Base-by-base conservation (phyloP, 2,329 filamentous ascomycete genomes). In the Clarireedia paspali region DNA sequence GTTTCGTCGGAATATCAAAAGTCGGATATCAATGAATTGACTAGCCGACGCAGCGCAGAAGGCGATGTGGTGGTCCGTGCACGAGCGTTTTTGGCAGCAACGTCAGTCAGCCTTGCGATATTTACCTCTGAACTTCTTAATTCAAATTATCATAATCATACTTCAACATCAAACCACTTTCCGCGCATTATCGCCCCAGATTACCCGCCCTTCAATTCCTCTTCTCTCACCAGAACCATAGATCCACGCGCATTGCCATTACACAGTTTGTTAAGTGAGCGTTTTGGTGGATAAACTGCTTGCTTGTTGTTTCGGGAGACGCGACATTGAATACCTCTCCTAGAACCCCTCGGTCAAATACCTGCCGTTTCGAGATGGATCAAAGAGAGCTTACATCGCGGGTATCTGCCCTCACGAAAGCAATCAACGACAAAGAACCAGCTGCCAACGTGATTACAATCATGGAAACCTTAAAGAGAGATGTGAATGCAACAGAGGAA, bases 401-500 rank as follows among this genome's bases (percentile, higher is more conserved):
- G 34, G 56, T 70, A 39, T 63, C 65, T 74, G 83, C 86, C 68
- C 80, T 97, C 67, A 82, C 81, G 65, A 96, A 95, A 75, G 89
- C 89, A 24, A 78, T 89, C 45, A 76, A 78, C 47, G 83, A 84
- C 56, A 88, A 88, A 67, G 89, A 95, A 67, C 83, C 91, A 4
- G 69, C 88, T 26, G 73, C 84, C 42, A 87, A 82, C 59, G 80
- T 95, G 50, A 76, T 95, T 55, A 77, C 80, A 52, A 78, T 97
- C 59, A 77, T 99, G 53, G 84, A 87, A 66, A 82, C 85, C 50
- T 78, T 97, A 40, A 89, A 92, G 74, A 85, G 85, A 66, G 88
- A 89, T 60, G 85, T 92, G 38, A 81, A 82, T 47, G 88, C 91
- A 9, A 94, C 89, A 2, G 94, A 99, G 73, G 90, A 96, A 64